phyloP scores from a whole-genome alignment of 2,329 filamentous ascomycete species.

The Colletotrichum simmondsii region DNA sequence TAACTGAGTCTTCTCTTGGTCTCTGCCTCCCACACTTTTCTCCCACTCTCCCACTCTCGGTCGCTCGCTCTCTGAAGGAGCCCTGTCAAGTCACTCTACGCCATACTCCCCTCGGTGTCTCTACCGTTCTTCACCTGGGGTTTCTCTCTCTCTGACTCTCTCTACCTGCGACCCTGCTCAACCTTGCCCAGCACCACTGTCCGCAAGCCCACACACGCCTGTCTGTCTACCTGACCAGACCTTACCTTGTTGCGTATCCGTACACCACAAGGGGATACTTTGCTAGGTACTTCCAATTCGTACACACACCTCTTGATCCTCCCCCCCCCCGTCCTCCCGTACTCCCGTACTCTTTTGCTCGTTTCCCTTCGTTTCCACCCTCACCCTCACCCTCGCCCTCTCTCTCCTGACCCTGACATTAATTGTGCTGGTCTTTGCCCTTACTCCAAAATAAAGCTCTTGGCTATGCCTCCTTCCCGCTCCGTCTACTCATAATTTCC shows the following conservation, averaged over 20 bases:
- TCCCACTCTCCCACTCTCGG: neutral
- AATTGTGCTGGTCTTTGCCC: constrained; percentile 28
- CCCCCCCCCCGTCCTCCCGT: neutral
- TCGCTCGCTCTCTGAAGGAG: neutral
- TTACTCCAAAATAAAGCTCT: constrained; percentile 35
- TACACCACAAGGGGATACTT: too few species aligned
- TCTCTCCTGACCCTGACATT: constrained; percentile 33
- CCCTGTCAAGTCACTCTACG: constrained; percentile 9
- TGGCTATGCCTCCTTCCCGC: constrained; percentile 34
- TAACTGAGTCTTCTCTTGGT: neutral
- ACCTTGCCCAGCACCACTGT: neutral
- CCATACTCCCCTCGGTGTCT: neutral
- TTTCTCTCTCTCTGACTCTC: neutral
- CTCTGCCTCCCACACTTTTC: neutral
- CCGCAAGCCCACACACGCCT: neutral
- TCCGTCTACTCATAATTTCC: constrained; percentile 35
- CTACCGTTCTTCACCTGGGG: neutral
- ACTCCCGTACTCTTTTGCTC: constrained; percentile 16
- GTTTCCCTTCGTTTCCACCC: constrained; percentile 35
- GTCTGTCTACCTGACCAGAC: neutral
- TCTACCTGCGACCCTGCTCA: constrained; percentile 6
- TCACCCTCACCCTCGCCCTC: neutral
- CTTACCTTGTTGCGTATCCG: neutral
- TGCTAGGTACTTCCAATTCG: neutral
- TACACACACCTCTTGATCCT: constrained; percentile 6